A percentile compares a stretch with the other conserved stretches of the same genome.
phyloP scores from a whole-genome alignment of 2,329 filamentous ascomycete species.

The Neodidymelliopsis sp. region DNA sequence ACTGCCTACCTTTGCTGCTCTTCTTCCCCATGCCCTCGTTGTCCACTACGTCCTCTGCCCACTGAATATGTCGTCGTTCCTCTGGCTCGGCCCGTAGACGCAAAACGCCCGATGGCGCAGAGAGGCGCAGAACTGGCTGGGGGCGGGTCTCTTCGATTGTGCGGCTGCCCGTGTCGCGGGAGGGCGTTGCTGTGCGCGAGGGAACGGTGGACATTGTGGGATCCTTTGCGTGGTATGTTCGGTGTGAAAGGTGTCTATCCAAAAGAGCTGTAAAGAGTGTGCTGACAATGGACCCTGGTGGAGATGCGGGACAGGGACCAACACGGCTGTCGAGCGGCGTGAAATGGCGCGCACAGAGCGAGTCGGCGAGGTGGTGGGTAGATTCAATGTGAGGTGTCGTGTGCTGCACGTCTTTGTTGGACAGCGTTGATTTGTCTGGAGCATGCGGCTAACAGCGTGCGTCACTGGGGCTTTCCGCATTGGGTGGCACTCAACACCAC shows the following conservation, averaged over 20 bases:
- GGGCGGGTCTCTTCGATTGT: conserved; percentile 35
- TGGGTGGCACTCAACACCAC: conserved; percentile 14
- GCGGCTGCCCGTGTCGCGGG: conserved; percentile 30
- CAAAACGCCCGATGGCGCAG: conserved; percentile 46
- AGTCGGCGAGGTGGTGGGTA: background rate
- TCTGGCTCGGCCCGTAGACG: conserved; percentile 53
- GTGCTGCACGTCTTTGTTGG: conserved; percentile 47
- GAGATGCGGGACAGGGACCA: conserved; percentile 14
- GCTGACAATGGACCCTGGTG: conserved; percentile 6
- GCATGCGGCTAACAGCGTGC: conserved; percentile 11
- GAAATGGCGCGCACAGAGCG: background rate
- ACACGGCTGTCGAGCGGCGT: background rate
- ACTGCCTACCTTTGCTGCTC: conserved; percentile 79
- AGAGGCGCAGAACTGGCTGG: conserved; percentile 44
- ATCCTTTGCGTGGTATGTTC: background rate
- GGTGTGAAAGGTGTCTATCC: conserved; percentile 68
- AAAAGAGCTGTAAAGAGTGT: background rate
- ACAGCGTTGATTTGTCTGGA: conserved; percentile 40
- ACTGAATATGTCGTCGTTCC: conserved; percentile 74
- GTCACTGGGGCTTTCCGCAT: conserved; percentile 16
- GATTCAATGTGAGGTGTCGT: conserved; percentile 5
- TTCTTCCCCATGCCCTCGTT: conserved; percentile 96
- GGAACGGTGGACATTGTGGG: conserved; percentile 24
- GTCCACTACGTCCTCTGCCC: conserved; percentile 92
- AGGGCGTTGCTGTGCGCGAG: conserved; percentile 30